Base-by-base conservation (phyloP, 83 land plant genomes). In the Picea abies region DNA sequence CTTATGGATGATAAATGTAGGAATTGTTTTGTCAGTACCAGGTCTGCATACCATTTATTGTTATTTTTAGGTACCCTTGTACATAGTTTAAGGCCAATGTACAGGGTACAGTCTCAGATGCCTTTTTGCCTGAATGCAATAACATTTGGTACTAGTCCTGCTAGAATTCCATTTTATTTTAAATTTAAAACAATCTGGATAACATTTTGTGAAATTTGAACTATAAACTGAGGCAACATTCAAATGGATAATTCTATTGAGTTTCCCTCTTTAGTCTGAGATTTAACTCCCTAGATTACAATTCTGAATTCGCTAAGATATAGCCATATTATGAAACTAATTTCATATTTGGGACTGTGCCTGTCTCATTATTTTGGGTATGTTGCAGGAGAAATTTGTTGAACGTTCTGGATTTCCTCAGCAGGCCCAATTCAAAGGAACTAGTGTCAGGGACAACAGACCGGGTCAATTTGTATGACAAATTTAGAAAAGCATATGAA, bases 391-490 rank as follows among this genome's bases (percentile, higher is more conserved):
- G 99, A 68, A 97, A 97, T 82, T 80, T 97, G 73, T 78, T 97
- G 80, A 90, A 93, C 87, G 98, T 97, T 44, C 80, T 97, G 82
- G 98, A 97, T 77, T 97, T 97, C 70, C 86, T 97, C 4, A 89
- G 89, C 85, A 89, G 83, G 79, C 99, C 98, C 79, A 97, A 95
- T 88, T 93, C 99, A 14, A 84, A 86, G 64, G 88, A 87, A 25
- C 87, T 97, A 39, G 98, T 97, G 10, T 97, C 99, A 29, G 99
- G 99, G 62, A 97, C 98, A 58, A 87, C 68, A 82, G 99, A 97
- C 63, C 86, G 98, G 41, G 93, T 91, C 63, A 95, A 93, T 79
- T 83, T 96, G 78, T 82, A 93, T 83, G 92, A 88, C 0, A 94
- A 92, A 85, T 96, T 96, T 82, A 88, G 80, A 79, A 86, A 79